Conservation (phyloP, 371 early-diverging fungal species). For the Mucor mucedo region DNA sequence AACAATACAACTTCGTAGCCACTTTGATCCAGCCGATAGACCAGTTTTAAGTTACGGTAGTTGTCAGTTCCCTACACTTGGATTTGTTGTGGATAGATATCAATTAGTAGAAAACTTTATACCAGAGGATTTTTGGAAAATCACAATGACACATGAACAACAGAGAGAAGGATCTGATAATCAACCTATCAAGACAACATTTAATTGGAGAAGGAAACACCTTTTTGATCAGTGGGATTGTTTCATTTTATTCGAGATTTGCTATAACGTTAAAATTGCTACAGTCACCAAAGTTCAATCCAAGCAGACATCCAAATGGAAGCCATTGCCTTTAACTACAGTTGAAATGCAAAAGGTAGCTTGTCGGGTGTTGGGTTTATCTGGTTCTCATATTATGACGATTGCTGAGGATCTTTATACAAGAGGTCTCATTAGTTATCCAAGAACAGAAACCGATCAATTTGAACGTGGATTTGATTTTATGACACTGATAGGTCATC, state of each 20-base stretch:
- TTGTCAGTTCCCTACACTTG: constrained; percentile 99
- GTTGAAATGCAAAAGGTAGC: constrained; percentile 94
- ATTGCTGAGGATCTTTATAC: constrained; percentile 90
- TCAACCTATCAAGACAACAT: constrained; percentile 55
- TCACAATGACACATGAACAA: constrained; percentile 66
- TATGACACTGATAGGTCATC: constrained; percentile 67
- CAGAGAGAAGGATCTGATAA: constrained; percentile 10
- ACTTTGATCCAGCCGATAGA: constrained; percentile 15
- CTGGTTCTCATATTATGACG: constrained; percentile 86
- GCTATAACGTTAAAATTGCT: constrained; percentile 66
- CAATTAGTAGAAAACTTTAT: constrained; percentile 81
- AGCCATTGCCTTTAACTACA: constrained; percentile 94
- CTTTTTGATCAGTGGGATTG: constrained; percentile 82
- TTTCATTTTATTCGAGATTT: constrained; percentile 75
- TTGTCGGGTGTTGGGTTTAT: constrained; percentile 71
- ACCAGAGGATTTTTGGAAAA: constrained; percentile 92
- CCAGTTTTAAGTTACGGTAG: constrained; percentile 93
- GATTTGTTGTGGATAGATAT: constrained; percentile 98
- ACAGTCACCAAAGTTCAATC: constrained; percentile 63
- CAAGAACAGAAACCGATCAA: constrained; percentile 99
- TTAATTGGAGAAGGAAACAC: constrained; percentile 77
- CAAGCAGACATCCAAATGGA: constrained; percentile 82
- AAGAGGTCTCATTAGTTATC: constrained; percentile 96
- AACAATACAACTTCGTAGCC: constrained; percentile 70
- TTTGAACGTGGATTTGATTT: constrained; percentile 86